Base-by-base conservation (phyloP, 2,329 filamentous ascomycete genomes). In the Leptographium radiaticola region DNA sequence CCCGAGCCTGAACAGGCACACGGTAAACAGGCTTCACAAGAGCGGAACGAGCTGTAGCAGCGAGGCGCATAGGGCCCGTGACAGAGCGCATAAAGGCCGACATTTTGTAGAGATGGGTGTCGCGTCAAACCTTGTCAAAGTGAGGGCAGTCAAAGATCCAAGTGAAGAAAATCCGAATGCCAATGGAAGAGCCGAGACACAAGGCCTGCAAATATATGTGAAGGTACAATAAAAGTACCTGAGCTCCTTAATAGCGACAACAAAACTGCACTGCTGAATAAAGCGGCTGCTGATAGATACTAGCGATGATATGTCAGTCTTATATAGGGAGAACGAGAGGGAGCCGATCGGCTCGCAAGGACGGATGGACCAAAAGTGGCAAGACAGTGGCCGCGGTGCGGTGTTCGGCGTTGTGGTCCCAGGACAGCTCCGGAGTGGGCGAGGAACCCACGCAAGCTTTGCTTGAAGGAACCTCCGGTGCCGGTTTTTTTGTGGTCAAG, bases 241-340 rank as follows among this genome's bases (percentile, higher is more conserved):
- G 49, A 52, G 59, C 62, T 65, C 65, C 63, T 67, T 59, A 66
- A 63, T 67, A 67, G 61, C 65, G 63, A 66, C 63, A 49, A 59
- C 65, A 67, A 66, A 66, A 62, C 59, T 61, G 61, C 59, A 54
- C 55, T 31, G 56, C 45, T 50, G 18, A 49, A n/a, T 39, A 34
- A 48, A n/a, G 38, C 45, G 45, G 53, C 55, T 47, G 46, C 36
- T 50, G 30, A n/a, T 7, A 50, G 36, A 20, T 25, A 10, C 9
- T 50, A 20, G 40, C 46, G 4, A 15, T 25, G 39, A 49, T 11
- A 13, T 13, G 31, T 16, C 30, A 6, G 47, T 30, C 16, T 51
- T 54, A 51, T 54, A 54, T 49, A 49, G n/a, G n/a, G 34, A 49
- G 8, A 31, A 13, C 45, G 45, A 46, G n/a, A 40, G 31, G 33